Base-by-base conservation (phyloP, 2,329 filamentous ascomycete species). In the Verticillium dahliae region DNA sequence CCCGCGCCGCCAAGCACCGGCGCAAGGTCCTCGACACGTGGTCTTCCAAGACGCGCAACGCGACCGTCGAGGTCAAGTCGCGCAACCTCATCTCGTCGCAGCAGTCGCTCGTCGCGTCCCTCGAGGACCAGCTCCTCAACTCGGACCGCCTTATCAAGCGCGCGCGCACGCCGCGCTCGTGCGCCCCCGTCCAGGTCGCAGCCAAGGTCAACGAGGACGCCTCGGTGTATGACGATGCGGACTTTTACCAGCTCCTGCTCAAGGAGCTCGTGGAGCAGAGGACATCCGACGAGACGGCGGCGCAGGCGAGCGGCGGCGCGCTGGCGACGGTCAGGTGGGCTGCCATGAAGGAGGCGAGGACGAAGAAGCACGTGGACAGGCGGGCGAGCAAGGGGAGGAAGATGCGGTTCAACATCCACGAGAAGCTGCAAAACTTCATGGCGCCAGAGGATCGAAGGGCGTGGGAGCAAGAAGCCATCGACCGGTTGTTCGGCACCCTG, bases 361-460 rank as follows among this genome's bases (percentile, higher is more conserved):
- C 89, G 62, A 90, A 90, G 76, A 90, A 91, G 71, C 85, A 88
- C 35, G 90, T 98, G 4, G 95, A 99, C 73, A 93, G 93, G 22
- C 95, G 93, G 73, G 95, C 95, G 0, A 96, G 91, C 73, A 98
- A 98, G 76, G 95, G 95, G 6, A 82, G 95, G 58, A 97, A 97
- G 79, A 85, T 99, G 83, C 84, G 92, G 45, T 99, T 94, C 76
- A 95, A 91, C 15, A 92, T 97, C 56, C 93, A 98, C 72, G 94
- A 98, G 79, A 98, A 98, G 80, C 76, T 99, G 70, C 91, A 97
- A 78, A 97, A 97, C 74, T 98, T 98, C 72, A 97, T 97, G 92
- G 93, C 93, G 11, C 88, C 92, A 0, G 92, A 97, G 73, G 90
- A 96, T 72, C 81, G 91, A 60, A 83, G 89, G 3, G 76, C 74